A percentile compares a stretch with the other conserved stretches of the same genome.
Conservation (phyloP, 257 asterid genomes). For the Solanum pennellii region DNA sequence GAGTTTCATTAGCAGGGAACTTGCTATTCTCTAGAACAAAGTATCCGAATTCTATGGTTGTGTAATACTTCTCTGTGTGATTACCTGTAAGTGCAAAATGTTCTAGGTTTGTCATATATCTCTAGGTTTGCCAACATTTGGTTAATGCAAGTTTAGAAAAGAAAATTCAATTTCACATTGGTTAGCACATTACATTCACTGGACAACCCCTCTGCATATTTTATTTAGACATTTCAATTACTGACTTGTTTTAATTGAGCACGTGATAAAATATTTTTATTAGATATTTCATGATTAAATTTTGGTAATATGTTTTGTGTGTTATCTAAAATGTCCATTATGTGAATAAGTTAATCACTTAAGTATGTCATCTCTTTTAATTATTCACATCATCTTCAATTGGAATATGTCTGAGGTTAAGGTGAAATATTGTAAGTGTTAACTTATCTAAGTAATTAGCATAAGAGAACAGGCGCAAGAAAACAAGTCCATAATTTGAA, state of each 20-base stretch:
- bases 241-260: too few relatives aligned
- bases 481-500: background rate
- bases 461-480: fast-evolving
- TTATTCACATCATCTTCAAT: background rate
- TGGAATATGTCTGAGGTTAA: background rate
- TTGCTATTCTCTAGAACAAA: background rate
- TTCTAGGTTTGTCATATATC: background rate
- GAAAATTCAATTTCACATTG: background rate
- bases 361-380: too few relatives aligned
- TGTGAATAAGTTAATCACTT: background rate
- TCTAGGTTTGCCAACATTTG: background rate
- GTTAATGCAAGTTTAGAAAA: background rate
- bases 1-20: background rate
- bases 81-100: background rate
- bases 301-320: background rate
- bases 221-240: background rate
- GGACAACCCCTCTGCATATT: fast-evolving
- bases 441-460: too few relatives aligned
- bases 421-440: background rate
- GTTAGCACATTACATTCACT: background rate
- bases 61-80: background rate
- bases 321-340: background rate
- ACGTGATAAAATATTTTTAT: too few relatives aligned
- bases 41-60: background rate
- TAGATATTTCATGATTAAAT: too few relatives aligned